A percentile compares a stretch with the other conserved stretches of the same genome.
phyloP scores from a whole-genome alignment of 805 yeast species.

The Pichia sporocuriosa region DNA sequence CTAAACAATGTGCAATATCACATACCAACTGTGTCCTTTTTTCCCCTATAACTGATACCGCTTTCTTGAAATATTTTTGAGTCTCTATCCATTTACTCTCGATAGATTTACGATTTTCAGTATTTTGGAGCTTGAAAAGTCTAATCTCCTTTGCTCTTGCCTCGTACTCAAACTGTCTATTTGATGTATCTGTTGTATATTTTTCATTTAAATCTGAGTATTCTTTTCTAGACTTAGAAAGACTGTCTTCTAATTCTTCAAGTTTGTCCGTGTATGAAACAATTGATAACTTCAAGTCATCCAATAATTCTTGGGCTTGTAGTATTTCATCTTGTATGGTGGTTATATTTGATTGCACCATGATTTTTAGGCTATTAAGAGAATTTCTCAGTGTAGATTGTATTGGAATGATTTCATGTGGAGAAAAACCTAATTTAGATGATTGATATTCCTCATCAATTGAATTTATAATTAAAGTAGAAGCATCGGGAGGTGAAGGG shows the following conservation, averaged over 20 bases:
- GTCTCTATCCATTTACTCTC: slow-evolving; percentile 41
- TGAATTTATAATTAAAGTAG: slow-evolving; percentile 20
- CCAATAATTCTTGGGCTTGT: slow-evolving; percentile 51
- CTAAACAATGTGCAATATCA: slow-evolving; percentile 51
- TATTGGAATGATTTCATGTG: slow-evolving; percentile 34
- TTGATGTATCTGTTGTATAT: slow-evolving; percentile 15
- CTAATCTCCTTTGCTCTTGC: slow-evolving; percentile 16
- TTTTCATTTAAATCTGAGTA: slow-evolving; percentile 16
- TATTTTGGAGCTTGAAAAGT: slow-evolving; percentile 10
- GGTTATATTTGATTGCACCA: slow-evolving; percentile 16
- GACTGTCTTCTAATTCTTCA: slow-evolving; percentile 51
- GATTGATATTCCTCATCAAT: slow-evolving; percentile 30
- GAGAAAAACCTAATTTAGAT: slow-evolving; percentile 39
- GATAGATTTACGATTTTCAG: slow-evolving; percentile 14
- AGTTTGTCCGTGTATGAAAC: slow-evolving; percentile 50
- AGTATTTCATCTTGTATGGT: slow-evolving; percentile 50
- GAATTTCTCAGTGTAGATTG: slow-evolving; percentile 26
- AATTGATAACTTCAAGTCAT: slow-evolving; percentile 47
- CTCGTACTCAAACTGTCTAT: slow-evolving; percentile 16
- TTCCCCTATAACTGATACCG: slow-evolving; percentile 39
- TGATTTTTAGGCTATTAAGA: slow-evolving; percentile 32
- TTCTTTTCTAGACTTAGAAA: slow-evolving; percentile 23
- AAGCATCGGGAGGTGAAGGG: slow-evolving; percentile 14
- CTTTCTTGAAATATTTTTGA: slow-evolving; percentile 46
- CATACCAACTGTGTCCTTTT: slow-evolving; percentile 44